A percentile compares a stretch with the other conserved stretches of the same genome.
These are phyloP conservation scores for Actinomortierella ambigua DNA, from an alignment of 371 early-diverging fungal genomes.

Conservation along the genomic window DNA sequence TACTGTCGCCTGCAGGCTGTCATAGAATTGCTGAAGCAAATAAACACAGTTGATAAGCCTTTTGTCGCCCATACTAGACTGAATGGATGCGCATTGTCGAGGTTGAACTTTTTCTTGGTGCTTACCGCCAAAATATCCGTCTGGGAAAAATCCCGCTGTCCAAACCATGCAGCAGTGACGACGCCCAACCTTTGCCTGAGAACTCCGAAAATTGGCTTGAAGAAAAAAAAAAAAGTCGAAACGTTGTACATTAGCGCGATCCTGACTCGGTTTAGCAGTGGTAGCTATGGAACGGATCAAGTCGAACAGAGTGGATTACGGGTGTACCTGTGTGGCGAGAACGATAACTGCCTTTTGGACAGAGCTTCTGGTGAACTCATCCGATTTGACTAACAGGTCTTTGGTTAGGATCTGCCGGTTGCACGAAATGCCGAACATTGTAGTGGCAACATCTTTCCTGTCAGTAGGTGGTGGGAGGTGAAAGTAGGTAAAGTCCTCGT, in stretches of 20 bases:
- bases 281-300: too few relatives aligned
- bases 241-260: too few relatives aligned
- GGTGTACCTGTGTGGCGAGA: constrained; percentile 66
- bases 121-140: constrained; percentile 74
- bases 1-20: constrained; percentile 60
- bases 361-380: constrained; percentile 80
- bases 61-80: too few relatives aligned
- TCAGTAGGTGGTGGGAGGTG: constrained; percentile 79
- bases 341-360: constrained; percentile 87
- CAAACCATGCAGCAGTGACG: constrained; percentile 83
- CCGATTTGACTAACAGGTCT: constrained; percentile 69
- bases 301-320: too few relatives aligned
- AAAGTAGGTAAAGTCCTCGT: constrained; percentile 86
- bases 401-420: constrained; percentile 79
- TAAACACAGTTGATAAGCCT: too few relatives aligned
- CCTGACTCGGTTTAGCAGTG: too few relatives aligned
- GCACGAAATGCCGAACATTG: constrained; percentile 85
- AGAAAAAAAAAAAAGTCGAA: neutral
- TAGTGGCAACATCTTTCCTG: constrained; percentile 68
- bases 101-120: neutral
- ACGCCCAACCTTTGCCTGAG: constrained; percentile 75
- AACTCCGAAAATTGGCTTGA: constrained; percentile 76
- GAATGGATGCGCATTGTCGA: too few relatives aligned
- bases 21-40: constrained; percentile 62
- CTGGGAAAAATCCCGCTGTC: constrained; percentile 79